Conservation (phyloP, 106 monocot species). For the Dendrobium huoshanense region DNA sequence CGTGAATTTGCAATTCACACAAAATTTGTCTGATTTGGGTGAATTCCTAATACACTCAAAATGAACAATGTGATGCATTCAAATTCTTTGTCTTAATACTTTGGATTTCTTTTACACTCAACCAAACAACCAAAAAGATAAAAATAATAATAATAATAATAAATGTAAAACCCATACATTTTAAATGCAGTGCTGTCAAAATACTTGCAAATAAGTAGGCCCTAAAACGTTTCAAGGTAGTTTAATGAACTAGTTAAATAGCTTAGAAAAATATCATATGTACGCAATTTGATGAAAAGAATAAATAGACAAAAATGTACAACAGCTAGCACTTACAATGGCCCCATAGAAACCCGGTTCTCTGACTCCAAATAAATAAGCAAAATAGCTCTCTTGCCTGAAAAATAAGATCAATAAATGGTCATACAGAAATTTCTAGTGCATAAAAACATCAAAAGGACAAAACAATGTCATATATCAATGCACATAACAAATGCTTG, state of each 20-base stretch:
- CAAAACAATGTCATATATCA: neutral
- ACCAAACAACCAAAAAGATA: too few species aligned
- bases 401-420: neutral
- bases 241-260: neutral
- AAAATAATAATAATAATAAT: too few species aligned
- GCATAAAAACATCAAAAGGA: neutral
- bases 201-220: too few species aligned
- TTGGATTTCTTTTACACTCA: too few species aligned
- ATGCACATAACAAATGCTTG: neutral
- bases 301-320: neutral
- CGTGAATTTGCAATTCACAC: too few species aligned
- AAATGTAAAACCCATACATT: too few species aligned
- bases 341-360: constrained; percentile 93
- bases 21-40: too few species aligned
- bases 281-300: neutral
- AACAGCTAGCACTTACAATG: constrained; percentile 54
- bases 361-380: constrained; percentile 91
- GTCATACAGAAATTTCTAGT: neutral
- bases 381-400: constrained; percentile 99
- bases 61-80: too few species aligned
- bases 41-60: too few species aligned
- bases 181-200: too few species aligned
- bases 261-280: neutral
- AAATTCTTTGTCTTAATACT: too few species aligned
- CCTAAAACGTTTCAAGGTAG: neutral